A percentile compares a stretch with the other conserved stretches of the same genome.
Conservation (phyloP, 2,329 filamentous ascomycete genomes). For the Calycina herbarum region DNA sequence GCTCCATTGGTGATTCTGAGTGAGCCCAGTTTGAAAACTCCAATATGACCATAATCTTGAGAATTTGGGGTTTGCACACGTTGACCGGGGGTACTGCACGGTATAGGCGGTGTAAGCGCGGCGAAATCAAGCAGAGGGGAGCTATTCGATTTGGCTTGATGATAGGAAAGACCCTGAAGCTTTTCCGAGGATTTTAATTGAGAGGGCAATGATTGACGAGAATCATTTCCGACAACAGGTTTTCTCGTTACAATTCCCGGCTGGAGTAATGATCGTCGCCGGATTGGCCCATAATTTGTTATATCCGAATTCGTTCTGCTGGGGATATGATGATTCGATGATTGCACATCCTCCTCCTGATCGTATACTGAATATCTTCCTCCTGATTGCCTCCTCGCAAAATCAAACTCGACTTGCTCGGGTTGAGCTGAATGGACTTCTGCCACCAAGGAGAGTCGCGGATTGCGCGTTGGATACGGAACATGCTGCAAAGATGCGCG, state of each 20-base stretch:
- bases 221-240: constrained; percentile 22
- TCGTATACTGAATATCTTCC: constrained; percentile 10
- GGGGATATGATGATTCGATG: constrained; percentile 11
- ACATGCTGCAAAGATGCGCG: constrained; percentile 31
- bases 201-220: constrained; percentile 24
- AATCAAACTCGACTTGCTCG: constrained; percentile 13
- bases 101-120: constrained; percentile 15
- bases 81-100: constrained; percentile 19
- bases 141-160: constrained; percentile 18
- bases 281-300: constrained; percentile 32
- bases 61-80: constrained; percentile 50
- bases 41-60: constrained; percentile 58
- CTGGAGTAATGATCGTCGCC: constrained; percentile 35
- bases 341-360: constrained; percentile 14
- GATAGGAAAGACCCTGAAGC: constrained; percentile 21
- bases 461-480: constrained; percentile 21
- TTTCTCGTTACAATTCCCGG: constrained; percentile 37
- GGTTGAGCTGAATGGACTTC: constrained; percentile 26
- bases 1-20: constrained; percentile 62
- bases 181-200: constrained; percentile 23
- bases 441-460: constrained; percentile 33
- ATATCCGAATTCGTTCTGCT: constrained; percentile 27
- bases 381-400: constrained; percentile 5
- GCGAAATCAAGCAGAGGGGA: constrained; percentile 21
- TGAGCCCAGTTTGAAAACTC: constrained; percentile 62